Base-by-base conservation (phyloP, 2,329 filamentous ascomycete genomes). In the Pestalotiopsis fici region DNA sequence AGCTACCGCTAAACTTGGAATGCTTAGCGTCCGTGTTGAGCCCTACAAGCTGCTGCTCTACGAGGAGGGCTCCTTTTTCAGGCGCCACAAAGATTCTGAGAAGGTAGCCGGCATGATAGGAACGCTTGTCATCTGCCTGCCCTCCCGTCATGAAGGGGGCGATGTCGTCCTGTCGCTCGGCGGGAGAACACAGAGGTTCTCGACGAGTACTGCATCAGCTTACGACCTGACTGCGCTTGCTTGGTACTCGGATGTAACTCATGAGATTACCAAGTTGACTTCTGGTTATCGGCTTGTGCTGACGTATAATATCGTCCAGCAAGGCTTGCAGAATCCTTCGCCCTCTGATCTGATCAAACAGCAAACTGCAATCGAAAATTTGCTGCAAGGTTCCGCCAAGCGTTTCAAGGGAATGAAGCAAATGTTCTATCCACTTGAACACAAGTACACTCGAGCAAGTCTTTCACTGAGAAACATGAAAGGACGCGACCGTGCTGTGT, bases 171-270 rank as follows among this genome's bases (percentile, higher is more conserved):
- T 83, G 4, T 74, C 74, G 2, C 81, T 83, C 69, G 72, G 73
- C 1, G 72, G 72, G 2, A 68, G 80, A 54, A 69, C 69, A 2
- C 69, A 74, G 12, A 67, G 71, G 4, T 78, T 82, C 60, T 67
- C 75, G 2, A 81, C 80, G 0, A 72, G 70, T 2, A 50, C 69
- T 21, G 54, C 65, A 1, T 81, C 80, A 0, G 70, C 69, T 1
- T 80, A 75, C 43, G 73, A 75, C 21, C 25, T 74, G 47, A 74
- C 74, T 5, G 76, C 72, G 50, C 71, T 80, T 12, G 77, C 78
- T 4, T 81, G 81, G 85, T 86, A 84, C 67, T 80, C 83, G 0
- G 83, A 86, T 67, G 83, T 87, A 1, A 78, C 75, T 2, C 83
- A 86, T 69, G 83, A 86, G 72, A 76, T 85, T 61, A 77, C 78